Conservation (phyloP, 495 filamentous ascomycete species). For the Neurospora africana region DNA sequence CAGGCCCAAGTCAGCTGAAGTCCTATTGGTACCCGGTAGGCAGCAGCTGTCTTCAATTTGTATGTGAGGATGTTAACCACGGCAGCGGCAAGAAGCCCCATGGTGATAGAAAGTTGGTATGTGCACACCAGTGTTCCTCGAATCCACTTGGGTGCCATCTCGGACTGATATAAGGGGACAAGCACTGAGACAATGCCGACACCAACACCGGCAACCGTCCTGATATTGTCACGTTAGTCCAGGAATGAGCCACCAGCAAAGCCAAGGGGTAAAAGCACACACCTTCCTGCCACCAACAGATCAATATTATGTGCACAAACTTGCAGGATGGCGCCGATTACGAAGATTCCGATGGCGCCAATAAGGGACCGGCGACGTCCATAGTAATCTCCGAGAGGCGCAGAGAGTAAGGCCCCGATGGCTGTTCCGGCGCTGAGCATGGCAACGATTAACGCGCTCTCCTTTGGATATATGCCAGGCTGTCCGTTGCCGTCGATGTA, state of each 20-base stretch:
- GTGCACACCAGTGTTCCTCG: conserved; percentile 82
- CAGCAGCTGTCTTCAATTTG: conserved; percentile 47
- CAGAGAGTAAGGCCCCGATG: conserved; percentile 63
- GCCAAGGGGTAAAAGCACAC: conserved; percentile 10
- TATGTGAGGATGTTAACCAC: conserved; percentile 72
- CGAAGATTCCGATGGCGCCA: conserved; percentile 59
- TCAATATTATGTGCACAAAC: conserved; percentile 57
- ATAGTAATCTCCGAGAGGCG: conserved; percentile 61
- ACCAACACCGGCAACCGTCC: conserved; percentile 65
- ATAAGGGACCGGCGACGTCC: conserved; percentile 74
- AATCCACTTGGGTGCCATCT: conserved; percentile 85
- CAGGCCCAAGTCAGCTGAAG: conserved; percentile 79
- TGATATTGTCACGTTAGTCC: conserved; percentile 14
- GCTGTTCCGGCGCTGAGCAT: conserved; percentile 87
- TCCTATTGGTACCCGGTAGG: conserved; percentile 78
- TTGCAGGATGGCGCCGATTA: conserved; percentile 72
- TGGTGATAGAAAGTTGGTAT: conserved; percentile 84
- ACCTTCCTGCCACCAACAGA: conserved; percentile 47
- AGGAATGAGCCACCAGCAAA: not conserved
- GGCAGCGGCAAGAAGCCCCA: conserved; percentile 72
- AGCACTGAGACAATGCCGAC: conserved; percentile 75
- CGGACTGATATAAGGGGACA: conserved; percentile 81
- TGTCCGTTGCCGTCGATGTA: conserved; percentile 37
- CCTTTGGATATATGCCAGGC: conserved; percentile 45
- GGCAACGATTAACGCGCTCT: conserved; percentile 69